Conservation (phyloP, 2,329 filamentous ascomycete genomes). For the Aurifilum marmelostoma region DNA sequence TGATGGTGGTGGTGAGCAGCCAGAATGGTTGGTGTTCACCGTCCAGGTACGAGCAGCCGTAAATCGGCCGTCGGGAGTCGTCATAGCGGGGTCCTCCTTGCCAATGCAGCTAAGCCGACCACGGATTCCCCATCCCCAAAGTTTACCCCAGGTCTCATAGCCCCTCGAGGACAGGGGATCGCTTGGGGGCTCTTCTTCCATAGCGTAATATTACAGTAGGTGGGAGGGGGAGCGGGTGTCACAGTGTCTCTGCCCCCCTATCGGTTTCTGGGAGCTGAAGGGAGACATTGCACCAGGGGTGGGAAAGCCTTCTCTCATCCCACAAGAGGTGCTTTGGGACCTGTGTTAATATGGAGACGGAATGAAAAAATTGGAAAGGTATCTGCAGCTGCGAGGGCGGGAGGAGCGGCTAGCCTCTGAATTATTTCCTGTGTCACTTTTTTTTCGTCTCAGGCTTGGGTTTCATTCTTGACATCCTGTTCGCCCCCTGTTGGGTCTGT, state of each 20-base stretch:
- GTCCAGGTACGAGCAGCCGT: neutral
- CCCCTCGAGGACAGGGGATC: conserved; percentile 7
- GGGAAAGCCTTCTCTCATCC: neutral
- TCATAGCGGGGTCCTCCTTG: conserved; percentile 18
- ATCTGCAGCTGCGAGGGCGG: conserved; percentile 2
- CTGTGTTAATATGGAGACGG: neutral
- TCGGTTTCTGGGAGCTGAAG: neutral
- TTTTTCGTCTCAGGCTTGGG: neutral
- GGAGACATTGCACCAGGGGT: neutral
- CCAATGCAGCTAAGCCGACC: conserved; percentile 3
- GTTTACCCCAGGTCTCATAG: conserved; percentile 12
- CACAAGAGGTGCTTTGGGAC: neutral
- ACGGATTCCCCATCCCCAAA: conserved; percentile 12
- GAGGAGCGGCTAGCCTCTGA: conserved; percentile 1
- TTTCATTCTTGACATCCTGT: neutral
- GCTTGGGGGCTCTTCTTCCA: neutral
- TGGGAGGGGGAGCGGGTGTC: neutral
- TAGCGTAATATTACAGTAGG: neutral
- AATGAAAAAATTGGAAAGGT: neutral
- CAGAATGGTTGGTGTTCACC: neutral
- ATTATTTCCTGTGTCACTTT: neutral
- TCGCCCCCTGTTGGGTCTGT: neutral
- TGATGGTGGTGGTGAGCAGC: neutral
- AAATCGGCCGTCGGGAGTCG: conserved; percentile 16
- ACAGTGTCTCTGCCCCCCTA: neutral